phyloP scores from a whole-genome alignment of 1,284 basidiomycete species.

The Grifola frondosa region DNA sequence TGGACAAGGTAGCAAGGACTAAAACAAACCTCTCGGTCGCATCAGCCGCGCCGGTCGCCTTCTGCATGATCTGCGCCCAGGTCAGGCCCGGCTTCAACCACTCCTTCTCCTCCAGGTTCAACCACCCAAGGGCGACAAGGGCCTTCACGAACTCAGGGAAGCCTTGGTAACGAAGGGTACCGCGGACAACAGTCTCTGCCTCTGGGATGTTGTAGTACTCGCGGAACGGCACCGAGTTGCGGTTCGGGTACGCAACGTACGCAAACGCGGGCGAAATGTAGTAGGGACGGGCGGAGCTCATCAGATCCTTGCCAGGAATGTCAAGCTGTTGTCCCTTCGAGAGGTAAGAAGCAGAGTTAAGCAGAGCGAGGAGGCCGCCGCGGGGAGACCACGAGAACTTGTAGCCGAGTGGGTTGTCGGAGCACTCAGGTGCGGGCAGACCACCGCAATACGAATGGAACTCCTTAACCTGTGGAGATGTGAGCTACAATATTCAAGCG shows the following conservation, averaged over 20 bases:
- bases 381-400: constrained; percentile 99
- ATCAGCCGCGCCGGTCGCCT: constrained; percentile 73
- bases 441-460: constrained; percentile 98
- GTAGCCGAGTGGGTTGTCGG: constrained; percentile 96
- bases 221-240: constrained; percentile 89
- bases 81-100: constrained; percentile 77
- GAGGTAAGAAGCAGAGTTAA: constrained; percentile 89
- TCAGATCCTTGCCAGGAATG: constrained; percentile 74
- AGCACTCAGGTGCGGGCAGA: constrained; percentile 87
- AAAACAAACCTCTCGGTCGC: constrained; percentile 64
- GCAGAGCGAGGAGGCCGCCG: constrained; percentile 92
- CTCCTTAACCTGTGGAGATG: constrained; percentile 68
- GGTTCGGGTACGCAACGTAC: constrained; percentile 97
- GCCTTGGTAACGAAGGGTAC: constrained; percentile 95
- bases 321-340: constrained; percentile 63
- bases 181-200: constrained; percentile 89
- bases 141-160: constrained; percentile 97
- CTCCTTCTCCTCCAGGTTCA: constrained; percentile 75
- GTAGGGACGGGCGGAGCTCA: constrained; percentile 89
- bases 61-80: constrained; percentile 84
- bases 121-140: constrained; percentile 87
- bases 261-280: constrained; percentile 95
- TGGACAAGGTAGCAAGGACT: not conserved
- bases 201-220: constrained; percentile 91
- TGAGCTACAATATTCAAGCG: not conserved